Conservation (phyloP, 2,329 filamentous ascomycete species). For the Knoxdaviesia proteae region DNA sequence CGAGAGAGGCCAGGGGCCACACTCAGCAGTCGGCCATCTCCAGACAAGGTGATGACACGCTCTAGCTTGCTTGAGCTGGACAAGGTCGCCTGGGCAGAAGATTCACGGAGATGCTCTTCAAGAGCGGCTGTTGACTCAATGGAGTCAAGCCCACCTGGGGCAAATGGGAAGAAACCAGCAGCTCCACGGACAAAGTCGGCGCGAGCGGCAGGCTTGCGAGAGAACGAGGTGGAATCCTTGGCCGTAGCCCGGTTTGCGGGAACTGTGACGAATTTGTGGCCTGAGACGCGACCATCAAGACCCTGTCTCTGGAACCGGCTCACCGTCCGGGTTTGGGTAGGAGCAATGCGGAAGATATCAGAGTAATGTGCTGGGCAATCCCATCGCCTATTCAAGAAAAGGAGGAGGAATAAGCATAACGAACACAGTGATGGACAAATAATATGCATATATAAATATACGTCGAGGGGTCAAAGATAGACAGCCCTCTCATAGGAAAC, state of each 20-base stretch:
- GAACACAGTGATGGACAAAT: too few relatives aligned
- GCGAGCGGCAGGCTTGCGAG: constrained; percentile 65
- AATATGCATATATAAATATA: too few relatives aligned
- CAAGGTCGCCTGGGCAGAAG: not conserved
- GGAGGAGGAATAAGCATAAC: too few relatives aligned
- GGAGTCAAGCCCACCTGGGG: constrained; percentile 70
- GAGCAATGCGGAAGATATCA: constrained; percentile 70
- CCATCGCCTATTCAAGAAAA: constrained; percentile 32
- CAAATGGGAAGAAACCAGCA: constrained; percentile 85
- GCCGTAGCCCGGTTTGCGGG: constrained; percentile 75
- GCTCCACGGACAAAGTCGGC: constrained; percentile 86
- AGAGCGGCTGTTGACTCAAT: constrained; percentile 70
- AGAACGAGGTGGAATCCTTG: constrained; percentile 82
- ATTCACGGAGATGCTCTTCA: constrained; percentile 39
- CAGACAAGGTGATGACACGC: constrained; percentile 63
- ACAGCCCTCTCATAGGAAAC: too few relatives aligned
- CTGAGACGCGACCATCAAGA: constrained; percentile 76
- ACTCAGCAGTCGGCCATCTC: constrained; percentile 59
- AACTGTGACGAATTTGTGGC: constrained; percentile 85
- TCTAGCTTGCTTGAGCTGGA: constrained; percentile 38
- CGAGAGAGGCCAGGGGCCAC: constrained; percentile 63
- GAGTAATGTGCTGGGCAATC: constrained; percentile 60
- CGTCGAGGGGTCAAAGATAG: too few relatives aligned
- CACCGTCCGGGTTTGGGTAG: constrained; percentile 85
- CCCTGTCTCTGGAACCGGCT: constrained; percentile 83